These are phyloP conservation scores for Cadophora gregata DNA, from an alignment of 2,329 filamentous ascomycete species.

Conservation along the genomic window DNA sequence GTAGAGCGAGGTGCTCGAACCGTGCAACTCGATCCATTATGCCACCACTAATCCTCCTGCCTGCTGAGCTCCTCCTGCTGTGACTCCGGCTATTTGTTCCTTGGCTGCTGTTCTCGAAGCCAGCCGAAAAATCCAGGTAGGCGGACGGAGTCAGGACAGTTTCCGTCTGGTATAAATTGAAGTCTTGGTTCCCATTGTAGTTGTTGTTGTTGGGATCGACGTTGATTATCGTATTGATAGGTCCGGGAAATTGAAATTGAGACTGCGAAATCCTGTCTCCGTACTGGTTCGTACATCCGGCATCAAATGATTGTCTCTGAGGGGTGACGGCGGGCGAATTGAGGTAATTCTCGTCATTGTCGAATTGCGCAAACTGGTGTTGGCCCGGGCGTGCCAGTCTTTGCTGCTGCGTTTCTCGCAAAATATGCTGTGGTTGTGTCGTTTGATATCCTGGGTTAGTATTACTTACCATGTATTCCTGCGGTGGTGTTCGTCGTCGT, in stretches of 20 bases:
- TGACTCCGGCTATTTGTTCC: constrained; percentile 33
- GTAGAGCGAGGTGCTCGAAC: constrained; percentile 60
- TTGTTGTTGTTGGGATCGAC: constrained; percentile 46
- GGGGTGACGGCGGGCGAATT: constrained; percentile 62
- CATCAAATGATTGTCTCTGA: constrained; percentile 58
- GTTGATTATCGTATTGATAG: constrained; percentile 50
- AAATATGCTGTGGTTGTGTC: constrained; percentile 71
- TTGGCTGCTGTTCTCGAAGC: constrained; percentile 36
- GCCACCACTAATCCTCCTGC: constrained; percentile 63
- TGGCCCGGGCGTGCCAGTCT: constrained; percentile 79
- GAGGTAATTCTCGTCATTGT: constrained; percentile 59
- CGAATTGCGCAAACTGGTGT: constrained; percentile 38
- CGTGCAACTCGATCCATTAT: constrained; percentile 65
- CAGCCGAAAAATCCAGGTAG: constrained; percentile 43
- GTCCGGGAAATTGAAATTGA: constrained; percentile 46
- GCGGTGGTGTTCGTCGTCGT: constrained; percentile 58
- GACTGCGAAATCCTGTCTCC: constrained; percentile 29
- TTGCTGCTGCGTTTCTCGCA: constrained; percentile 92
- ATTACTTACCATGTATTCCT: constrained; percentile 53
- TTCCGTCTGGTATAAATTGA: constrained; percentile 40
- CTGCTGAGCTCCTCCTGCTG: constrained; percentile 42
- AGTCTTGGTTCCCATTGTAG: constrained; percentile 41
- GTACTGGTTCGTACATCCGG: constrained; percentile 48
- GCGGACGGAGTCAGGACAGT: constrained; percentile 39
- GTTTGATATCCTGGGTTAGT: constrained; percentile 61